A percentile compares a stretch with the other conserved stretches of the same genome.
Conservation (phyloP, 176 grass and related monocot species). For the Musa beccarii region DNA sequence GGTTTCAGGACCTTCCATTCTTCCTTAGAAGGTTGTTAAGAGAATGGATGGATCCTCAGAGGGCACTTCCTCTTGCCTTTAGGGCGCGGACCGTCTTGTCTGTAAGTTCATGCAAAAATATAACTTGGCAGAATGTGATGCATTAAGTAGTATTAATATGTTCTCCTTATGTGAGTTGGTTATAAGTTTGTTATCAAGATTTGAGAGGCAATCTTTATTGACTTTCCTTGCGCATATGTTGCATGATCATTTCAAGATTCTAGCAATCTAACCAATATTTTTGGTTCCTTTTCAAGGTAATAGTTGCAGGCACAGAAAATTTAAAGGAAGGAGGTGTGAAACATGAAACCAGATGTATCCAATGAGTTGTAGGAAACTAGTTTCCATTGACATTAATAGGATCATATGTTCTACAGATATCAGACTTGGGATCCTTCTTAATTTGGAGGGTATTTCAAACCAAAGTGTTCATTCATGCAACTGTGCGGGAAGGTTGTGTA, state of each 20-base stretch:
- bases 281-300: too few species aligned
- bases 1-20: slow-evolving; percentile 2
- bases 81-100: neutral
- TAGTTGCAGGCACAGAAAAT: too few species aligned
- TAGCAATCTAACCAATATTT: neutral
- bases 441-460: too few species aligned
- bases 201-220: neutral
- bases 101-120: slow-evolving; percentile 10
- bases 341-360: too few species aligned
- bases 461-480: too few species aligned
- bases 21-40: neutral
- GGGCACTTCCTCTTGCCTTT: slow-evolving; percentile 2
- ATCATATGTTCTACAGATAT: neutral
- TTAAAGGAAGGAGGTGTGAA: too few species aligned
- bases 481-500: too few species aligned
- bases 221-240: neutral
- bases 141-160: neutral
- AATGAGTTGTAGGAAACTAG: too few species aligned
- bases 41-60: slow-evolving; percentile 6
- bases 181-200: neutral
- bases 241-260: neutral
- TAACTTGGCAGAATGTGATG: neutral
- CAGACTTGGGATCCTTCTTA: neutral
- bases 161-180: neutral
- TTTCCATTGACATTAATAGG: too few species aligned